Base-by-base conservation (phyloP, 2,329 filamentous ascomycete species). In the Penicillium sclerotiorum region DNA sequence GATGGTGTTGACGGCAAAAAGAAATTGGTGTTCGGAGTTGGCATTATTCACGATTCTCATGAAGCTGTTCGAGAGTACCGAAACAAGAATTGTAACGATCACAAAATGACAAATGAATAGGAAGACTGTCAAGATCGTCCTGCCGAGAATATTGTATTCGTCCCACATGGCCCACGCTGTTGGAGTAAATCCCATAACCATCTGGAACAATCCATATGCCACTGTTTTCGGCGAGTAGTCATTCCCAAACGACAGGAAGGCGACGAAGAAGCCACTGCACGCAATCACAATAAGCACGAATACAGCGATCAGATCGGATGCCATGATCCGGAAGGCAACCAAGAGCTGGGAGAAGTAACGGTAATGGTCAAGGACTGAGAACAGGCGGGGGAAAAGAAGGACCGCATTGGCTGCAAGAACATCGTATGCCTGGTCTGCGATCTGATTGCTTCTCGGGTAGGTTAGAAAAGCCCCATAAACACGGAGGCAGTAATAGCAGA, bases 1-100 rank as follows among this genome's bases (percentile, higher is more conserved):
- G 42, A 96, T 95, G 4, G 93, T 95, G 66, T 96, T 97, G 69
- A 97, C 91, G 0, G 93, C 93, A 65, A 97, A 96, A 2, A 96
- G 74, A 66, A 96, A 96, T 57, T 86, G 84, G 61, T 96, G 92
- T 71, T 96, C 93, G 68, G 96, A 88, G 47, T 90, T 90, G 7
- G 92, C 91, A 65, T 96, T 96, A 44, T 90, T 90, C 2, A 94
- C 90, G 66, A 96, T 93, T 1, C 88, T 85, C 88, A 95, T 95
- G 75, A 96, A 97, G 0, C 90, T 95, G 66, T 96, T 96, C 5
- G 92, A 95, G 54, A 97, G 72, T n/a, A 97, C 93, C 0, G 92
- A 95, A 61, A 97, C 93, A 27, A 97, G 77, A 45, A 97, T 95
- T 1, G 93, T 96, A 43, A 96, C 88, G 25, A 96, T 87, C 45